Percentiles rank a stretch among this genome's conserved stretches.
These are phyloP conservation scores for Neurospora sublineolata DNA, from an alignment of 495 filamentous ascomycete species.

Conservation along the genomic window DNA sequence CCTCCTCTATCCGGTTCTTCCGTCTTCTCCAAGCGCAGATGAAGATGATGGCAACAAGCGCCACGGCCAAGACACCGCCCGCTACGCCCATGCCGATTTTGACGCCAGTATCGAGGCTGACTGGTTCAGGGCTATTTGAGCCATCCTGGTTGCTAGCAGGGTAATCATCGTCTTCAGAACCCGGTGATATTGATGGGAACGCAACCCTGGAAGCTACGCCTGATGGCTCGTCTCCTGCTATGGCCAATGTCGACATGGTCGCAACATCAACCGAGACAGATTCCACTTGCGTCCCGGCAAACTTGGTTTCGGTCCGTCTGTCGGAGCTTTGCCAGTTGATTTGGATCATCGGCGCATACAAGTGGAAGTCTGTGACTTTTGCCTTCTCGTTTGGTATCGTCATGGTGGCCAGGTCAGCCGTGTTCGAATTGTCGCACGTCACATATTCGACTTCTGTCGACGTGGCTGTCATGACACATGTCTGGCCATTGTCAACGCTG, in stretches of 20 bases:
- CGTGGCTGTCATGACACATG: constrained; percentile 17
- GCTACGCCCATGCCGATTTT: constrained; percentile 17
- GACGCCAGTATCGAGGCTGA: constrained; percentile 4
- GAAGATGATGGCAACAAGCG: constrained; percentile 5
- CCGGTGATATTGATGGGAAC: background rate
- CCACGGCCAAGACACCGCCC: constrained; percentile 9
- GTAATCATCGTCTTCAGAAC: no score
- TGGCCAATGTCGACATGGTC: constrained; percentile 8
- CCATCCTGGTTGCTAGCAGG: background rate
- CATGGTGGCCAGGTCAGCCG: constrained; percentile 5
- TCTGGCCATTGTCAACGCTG: constrained; percentile 23
- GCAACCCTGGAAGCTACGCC: background rate
- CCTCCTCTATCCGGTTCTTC: constrained; percentile 11
- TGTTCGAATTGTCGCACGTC: constrained; percentile 18
- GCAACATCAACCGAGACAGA: background rate
- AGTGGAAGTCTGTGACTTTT: constrained; percentile 14
- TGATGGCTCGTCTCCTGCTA: background rate
- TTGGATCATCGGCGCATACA: constrained; percentile 26
- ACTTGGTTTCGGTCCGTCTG: background rate
- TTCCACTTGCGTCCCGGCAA: background rate
- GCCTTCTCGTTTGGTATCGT: constrained; percentile 14
- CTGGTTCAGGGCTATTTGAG: background rate
- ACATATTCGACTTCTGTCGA: constrained; percentile 16
- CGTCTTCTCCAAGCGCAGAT: constrained; percentile 17
- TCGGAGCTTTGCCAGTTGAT: constrained; percentile 26